Base-by-base conservation (phyloP, 768 basidiomycete genomes). In the Trametes coccinea region DNA sequence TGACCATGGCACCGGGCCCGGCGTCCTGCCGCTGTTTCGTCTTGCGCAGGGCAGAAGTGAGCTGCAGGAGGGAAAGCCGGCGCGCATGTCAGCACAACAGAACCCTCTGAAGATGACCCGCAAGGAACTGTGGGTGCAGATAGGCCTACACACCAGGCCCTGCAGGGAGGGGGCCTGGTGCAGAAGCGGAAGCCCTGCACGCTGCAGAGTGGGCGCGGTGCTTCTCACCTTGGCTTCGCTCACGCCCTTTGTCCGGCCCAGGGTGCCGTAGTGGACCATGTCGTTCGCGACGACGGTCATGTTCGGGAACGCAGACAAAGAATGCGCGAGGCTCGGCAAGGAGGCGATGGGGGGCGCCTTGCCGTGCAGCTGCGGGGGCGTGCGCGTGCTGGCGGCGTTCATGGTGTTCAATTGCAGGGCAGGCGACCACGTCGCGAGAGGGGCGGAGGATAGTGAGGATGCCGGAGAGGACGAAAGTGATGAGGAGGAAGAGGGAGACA, bases 181-280 rank as follows among this genome's bases (percentile, higher is more conserved):
- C 17, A 61, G 39, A 43, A 51, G 48, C n/a, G 57, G 46, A 22
- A 49, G 13, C 29, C 22, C 48, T 22, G 27, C 30, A 10, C 27
- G 47, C 47, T 49, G 48, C 30, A 49, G 30, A 31, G 48, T 13
- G 49, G 27, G 27, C 41, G 17, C 39, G 33, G 45, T 48, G 44
- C 41, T 29, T 49, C 66, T 39, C 48, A 72, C 71, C 68, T 69
- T 70, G 37, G 70, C 70, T 53, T 72, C 68, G 60, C 68, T 68
- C 13, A 49, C 67, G 52, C 64, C 65, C 66, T 69, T 70, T 46
- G 68, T 68, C 11, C 66, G 61, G 17, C 60, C 56, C 34, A 59
- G 59, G 33, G 63, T 69, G 53, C 69, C 68, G 66, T 69, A 68
- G 67, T 69, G 64, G 33, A 72, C 67, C 71, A 72, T 72, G 64